Percentiles rank a stretch among this genome's conserved stretches.
These are phyloP conservation scores for Yarrowia keelungensis DNA, from an alignment of 805 yeast species.

Conservation along the genomic window DNA sequence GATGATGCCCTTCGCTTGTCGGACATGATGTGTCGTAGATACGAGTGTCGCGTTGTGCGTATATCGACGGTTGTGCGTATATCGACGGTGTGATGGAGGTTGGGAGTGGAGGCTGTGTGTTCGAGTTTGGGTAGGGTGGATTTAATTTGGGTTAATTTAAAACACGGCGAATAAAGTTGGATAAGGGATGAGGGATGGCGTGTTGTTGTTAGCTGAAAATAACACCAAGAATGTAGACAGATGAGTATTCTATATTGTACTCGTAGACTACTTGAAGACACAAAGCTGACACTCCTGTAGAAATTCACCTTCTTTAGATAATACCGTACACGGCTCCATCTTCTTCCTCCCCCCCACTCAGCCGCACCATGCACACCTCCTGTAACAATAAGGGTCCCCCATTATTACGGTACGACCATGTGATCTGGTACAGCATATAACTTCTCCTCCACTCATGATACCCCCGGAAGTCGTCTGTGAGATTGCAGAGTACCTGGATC, in stretches of 20 bases:
- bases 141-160: not conserved
- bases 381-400: not conserved
- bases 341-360: not conserved
- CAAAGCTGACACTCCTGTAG: no score
- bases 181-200: slow-evolving; percentile 2
- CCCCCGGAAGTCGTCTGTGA: slow-evolving; percentile 33
- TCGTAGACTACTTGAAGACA: no score
- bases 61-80: not conserved
- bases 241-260: no score
- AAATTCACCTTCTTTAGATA: no score
- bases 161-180: not conserved
- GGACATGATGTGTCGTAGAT: slow-evolving; percentile 5
- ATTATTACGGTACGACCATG: not conserved
- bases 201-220: not conserved
- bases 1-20: slow-evolving; percentile 37
- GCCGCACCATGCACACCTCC: slow-evolving; percentile 7
- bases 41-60: not conserved
- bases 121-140: not conserved
- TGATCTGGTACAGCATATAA: not conserved
- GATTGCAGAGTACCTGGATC: slow-evolving; percentile 21
- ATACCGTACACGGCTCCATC: no score
- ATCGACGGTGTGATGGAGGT: not conserved
- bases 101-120: not conserved
- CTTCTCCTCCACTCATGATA: not conserved
- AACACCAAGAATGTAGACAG: not conserved